phyloP scores from a whole-genome alignment of 768 basidiomycete species.

The Podaxis pistillaris region DNA sequence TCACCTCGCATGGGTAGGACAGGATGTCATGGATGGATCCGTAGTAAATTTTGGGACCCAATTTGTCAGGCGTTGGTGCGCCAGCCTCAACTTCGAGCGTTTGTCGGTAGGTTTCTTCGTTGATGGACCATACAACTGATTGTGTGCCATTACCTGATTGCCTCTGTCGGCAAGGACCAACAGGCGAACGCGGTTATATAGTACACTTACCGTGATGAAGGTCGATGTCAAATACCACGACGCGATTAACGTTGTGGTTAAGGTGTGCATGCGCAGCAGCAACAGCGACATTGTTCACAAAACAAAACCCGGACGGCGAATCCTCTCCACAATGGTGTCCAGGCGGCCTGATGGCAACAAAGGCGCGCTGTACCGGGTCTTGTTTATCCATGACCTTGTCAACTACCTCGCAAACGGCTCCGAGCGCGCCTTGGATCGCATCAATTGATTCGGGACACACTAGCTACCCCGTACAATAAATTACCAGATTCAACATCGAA shows the following conservation, averaged over 20 bases:
- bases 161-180: neutral
- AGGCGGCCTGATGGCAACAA: conserved; percentile 86
- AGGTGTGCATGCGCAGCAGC: conserved; percentile 91
- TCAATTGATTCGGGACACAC: conserved; percentile 77
- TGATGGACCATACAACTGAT: conserved; percentile 86
- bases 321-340: conserved; percentile 96
- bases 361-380: conserved; percentile 45
- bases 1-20: conserved; percentile 89
- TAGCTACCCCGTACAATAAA: conserved; percentile 24
- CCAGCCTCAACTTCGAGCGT: conserved; percentile 55
- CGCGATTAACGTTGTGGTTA: conserved; percentile 69
- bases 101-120: conserved; percentile 79
- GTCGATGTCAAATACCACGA: conserved; percentile 91
- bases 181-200: neutral
- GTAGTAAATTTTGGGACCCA: conserved; percentile 72
- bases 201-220: conserved; percentile 71
- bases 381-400: conserved; percentile 50
- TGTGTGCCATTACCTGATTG: conserved; percentile 91
- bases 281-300: conserved; percentile 90
- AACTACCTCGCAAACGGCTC: conserved; percentile 86
- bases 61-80: conserved; percentile 25
- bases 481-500: neutral
- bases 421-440: conserved; percentile 80
- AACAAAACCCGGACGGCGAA: conserved; percentile 90
- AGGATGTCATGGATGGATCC: conserved; percentile 93